These are phyloP conservation scores for Rhododendron ovatum DNA, from an alignment of 148 eudicot genomes.

Conservation along the genomic window DNA sequence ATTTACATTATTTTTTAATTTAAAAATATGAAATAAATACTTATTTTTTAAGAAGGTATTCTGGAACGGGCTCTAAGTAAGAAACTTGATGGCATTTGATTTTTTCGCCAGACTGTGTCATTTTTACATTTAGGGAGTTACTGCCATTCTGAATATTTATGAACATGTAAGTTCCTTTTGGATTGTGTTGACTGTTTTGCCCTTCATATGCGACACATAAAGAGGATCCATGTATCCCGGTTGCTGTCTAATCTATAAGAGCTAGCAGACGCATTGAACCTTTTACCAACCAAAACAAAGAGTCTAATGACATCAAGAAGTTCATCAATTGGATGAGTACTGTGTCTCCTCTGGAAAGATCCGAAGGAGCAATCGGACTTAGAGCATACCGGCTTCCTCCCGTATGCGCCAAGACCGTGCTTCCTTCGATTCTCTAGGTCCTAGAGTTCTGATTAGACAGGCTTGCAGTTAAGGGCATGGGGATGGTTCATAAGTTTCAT, in stretches of 20 bases:
- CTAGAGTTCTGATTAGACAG: not conserved
- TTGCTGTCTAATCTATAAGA: not conserved
- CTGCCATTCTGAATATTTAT: not conserved
- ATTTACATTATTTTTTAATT: too few species aligned
- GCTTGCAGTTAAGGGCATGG: not conserved
- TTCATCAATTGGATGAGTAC: not conserved
- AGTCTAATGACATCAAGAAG: not conserved
- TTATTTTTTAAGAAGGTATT: too few species aligned
- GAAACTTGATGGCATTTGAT: not conserved
- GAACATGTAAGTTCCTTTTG: not conserved
- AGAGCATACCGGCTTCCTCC: not conserved
- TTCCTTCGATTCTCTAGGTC: not conserved
- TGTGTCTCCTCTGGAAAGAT: not conserved
- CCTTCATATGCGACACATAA: too few species aligned
- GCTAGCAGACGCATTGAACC: not conserved
- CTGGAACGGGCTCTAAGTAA: too few species aligned
- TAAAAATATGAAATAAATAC: too few species aligned
- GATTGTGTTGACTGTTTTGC: not conserved
- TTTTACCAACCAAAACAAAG: not conserved
- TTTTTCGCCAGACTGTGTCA: not conserved
- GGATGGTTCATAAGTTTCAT: not conserved
- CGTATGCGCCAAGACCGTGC: not conserved
- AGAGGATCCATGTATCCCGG: too few species aligned
- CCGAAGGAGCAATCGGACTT: not conserved
- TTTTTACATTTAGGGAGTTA: not conserved